Base-by-base conservation (phyloP, 495 filamentous ascomycete genomes). In the Neurospora sublineolata region DNA sequence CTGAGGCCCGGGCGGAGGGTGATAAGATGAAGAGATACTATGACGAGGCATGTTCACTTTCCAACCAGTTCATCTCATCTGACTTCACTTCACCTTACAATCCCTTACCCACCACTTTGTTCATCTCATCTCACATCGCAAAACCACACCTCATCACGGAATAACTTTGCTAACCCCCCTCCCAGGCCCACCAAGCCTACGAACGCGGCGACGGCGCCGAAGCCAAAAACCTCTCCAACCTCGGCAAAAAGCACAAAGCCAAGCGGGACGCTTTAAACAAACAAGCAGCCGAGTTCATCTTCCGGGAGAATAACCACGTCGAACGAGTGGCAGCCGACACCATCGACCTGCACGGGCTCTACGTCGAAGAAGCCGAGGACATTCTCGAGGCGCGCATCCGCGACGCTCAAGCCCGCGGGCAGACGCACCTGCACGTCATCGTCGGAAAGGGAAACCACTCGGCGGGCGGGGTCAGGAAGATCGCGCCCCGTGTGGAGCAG, bases 361-460 rank as follows among this genome's bases (percentile, higher is more conserved):
- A 89, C 78, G 95, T 96, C 67, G 91, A 94, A 77, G 95, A 99
- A 83, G 95, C 96, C 7, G 92, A 97, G 85, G 87, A 93, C 60
- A 94, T 97, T 44, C 81, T 97, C 33, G 92, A 93, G 80, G 84
- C 90, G 80, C 85, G 94, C 71, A 94, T 99, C 71, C 85, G 88
- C 69, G 89, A 90, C 72, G 93, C 91, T 60, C 88, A 86, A 76
- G 73, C 84, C 44, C 84, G 88, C 68, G 91, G 92, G 0, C 90
- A 96, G 81, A 87, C 81, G 10, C 91, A 94, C 83, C 81, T 99
- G 58, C 78, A 79, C 69, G 81, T 81, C 68, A 97, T 99, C 78
- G 96, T 98, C 30, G 95, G 95, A 60, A 97, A 93, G 82, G 95
- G 95, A 3, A 95, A 94, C 80, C 96, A 99, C 81, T 92, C 89